Base-by-base conservation (phyloP, 495 filamentous ascomycete species). In the Aspergillus baeticus region DNA sequence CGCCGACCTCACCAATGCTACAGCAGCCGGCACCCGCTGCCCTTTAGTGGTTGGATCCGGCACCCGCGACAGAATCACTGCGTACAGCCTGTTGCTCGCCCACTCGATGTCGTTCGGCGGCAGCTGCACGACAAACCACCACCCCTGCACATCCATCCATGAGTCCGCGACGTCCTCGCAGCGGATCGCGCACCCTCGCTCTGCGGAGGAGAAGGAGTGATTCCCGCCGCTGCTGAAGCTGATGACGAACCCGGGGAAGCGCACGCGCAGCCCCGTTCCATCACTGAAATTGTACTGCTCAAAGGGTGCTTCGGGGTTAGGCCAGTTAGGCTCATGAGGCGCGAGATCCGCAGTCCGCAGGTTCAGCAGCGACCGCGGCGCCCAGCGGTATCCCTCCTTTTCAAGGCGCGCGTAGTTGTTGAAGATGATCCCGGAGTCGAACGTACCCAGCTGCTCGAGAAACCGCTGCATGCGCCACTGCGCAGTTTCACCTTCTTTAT, bases 391-490 rank as follows among this genome's bases (percentile, higher is more conserved):
- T 15, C 52, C 52, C 17, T 6, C 34, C 26, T 47, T 13, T 1
- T 47, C 33, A 6, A 55, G 43, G 5, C 52, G 52, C 42, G 35
- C 42, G 52, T 55, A 55, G 22, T 55, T 55, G 52, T 55, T 55
- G 52, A 55, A 55, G 20, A 55, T 47, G 1, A 39, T 38, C 0
- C 20, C 52, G 4, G 52, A 10, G 2, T 31, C 20, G 34, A 55
- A 55, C 7, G 7, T 3, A 20, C 42, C 52, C 0, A 55, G 41
- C 1, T 17, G 8, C 11, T 8, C n/a, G 4, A 55, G 31, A 13
- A 55, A 55, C 8, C 5, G n/a, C 31, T 2, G 20, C 52, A 55
- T 55, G 6, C 52, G 31, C 21, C 11, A 4, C 14, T 15, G 13
- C 2, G 10, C 52, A 4, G 26, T 8, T 8, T 4, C 26, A 3